Percentiles rank a stretch among this genome's conserved stretches.
These are phyloP conservation scores for Trichosanthes cucumerina DNA, from an alignment of 306 rosid genomes.

Conservation along the genomic window DNA sequence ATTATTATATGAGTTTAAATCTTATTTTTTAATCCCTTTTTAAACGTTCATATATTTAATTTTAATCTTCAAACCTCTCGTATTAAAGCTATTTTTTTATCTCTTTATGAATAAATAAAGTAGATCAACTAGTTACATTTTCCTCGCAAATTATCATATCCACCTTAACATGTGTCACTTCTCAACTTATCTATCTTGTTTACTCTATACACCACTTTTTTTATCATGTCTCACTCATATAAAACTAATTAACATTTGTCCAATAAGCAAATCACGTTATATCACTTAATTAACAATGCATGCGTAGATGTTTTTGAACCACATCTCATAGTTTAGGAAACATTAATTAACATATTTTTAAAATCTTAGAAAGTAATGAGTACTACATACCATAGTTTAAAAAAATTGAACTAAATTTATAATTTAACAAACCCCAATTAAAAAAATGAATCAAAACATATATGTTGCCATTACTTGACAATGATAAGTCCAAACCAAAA, in stretches of 20 bases:
- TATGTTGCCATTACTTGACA: not conserved
- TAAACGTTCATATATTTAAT: too few relatives aligned
- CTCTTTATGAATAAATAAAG: too few relatives aligned
- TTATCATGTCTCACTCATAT: not conserved
- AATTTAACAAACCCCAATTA: not conserved
- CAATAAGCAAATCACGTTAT: not conserved
- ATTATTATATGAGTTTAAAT: not conserved
- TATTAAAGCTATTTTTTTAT: too few relatives aligned
- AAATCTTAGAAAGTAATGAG: too few relatives aligned
- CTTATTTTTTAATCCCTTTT: not conserved
- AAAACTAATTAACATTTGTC: not conserved
- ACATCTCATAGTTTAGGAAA: too few relatives aligned
- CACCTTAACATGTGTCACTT: not conserved
- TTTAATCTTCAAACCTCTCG: too few relatives aligned
- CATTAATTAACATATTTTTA: not conserved
- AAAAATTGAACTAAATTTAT: too few relatives aligned
- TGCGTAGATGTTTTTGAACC: not conserved
- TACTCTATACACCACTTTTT: too few relatives aligned
- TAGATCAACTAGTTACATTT: too few relatives aligned
- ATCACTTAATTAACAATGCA: not conserved
- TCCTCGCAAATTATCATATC: too few relatives aligned
- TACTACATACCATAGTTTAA: too few relatives aligned
- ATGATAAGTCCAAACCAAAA: not conserved
- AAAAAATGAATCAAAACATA: not conserved
- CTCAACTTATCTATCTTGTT: too few relatives aligned